Conservation (phyloP, 179 eudicot genomes). For the Spinacia oleracea region DNA sequence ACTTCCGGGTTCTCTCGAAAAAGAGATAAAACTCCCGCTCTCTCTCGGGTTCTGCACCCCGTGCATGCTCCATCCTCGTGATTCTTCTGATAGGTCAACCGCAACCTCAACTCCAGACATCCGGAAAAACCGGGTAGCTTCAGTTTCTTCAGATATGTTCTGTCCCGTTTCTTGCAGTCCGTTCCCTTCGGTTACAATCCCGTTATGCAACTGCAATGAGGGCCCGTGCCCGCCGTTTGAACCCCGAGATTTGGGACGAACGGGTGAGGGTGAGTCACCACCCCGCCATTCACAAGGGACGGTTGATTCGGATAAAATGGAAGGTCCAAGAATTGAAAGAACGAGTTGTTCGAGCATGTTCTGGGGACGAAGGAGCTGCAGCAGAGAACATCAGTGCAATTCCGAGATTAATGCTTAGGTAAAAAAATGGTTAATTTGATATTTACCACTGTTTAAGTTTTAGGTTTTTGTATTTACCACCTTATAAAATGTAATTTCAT, state of each 20-base stretch:
- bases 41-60: constrained; percentile 84
- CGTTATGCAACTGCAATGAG: constrained; percentile 78
- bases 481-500: too few relatives aligned
- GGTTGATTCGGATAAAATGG: constrained; percentile 51
- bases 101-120: constrained; percentile 45
- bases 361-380: constrained; percentile 92
- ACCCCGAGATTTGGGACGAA: constrained; percentile 47
- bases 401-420: constrained; percentile 78
- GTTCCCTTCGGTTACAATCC: constrained; percentile 73
- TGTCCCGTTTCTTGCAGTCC: constrained; percentile 95
- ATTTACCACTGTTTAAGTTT: too few relatives aligned
- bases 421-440: too few relatives aligned
- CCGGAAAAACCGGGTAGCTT: constrained; percentile 62
- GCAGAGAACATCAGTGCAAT: constrained; percentile 90
- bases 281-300: constrained; percentile 49
- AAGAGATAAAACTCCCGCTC: constrained; percentile 57
- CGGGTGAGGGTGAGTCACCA: constrained; percentile 60
- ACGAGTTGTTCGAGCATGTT: constrained; percentile 91
- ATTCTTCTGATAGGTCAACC: constrained; percentile 45
- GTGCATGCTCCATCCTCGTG: constrained; percentile 79
- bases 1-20: constrained; percentile 61
- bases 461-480: too few relatives aligned
- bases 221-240: constrained; percentile 79
- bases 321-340: constrained; percentile 63
- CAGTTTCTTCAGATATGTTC: constrained; percentile 73